Evolutionary conservation across 2,329 filamentous ascomycete genomes (phyloP), one percentile per base, ranked within the genome.

Genomic region (Ophiocordyceps sinensis): DNA sequence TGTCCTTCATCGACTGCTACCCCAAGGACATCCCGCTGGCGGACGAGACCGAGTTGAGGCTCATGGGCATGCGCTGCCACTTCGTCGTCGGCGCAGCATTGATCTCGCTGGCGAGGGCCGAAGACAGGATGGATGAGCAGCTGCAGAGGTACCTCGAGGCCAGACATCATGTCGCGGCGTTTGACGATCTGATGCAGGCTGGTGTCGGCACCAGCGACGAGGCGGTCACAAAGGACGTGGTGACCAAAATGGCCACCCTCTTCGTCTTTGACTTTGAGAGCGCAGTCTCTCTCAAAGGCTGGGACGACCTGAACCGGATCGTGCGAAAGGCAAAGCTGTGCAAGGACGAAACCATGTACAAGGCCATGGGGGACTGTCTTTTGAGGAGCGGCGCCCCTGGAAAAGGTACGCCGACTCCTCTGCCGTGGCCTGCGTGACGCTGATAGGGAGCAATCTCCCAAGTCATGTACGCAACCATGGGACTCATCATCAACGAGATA

Each of bases 261-360:
- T 64, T 85, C 8, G 75, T 82, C 1, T 84, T 88, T 47, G 82
- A 91, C 48, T 83, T 94, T 45, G 87, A 94, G 62, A 81, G 77
- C 3, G 76, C 80, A 0, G 62, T 83, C 32, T 68, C 67, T 28
- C 64, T 91, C 5, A 72, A 77, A 44, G 67, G 71, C 17, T 91
- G 80, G 81, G 72, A 82, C 36, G 68, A 74, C 31, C 62, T 93
- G 1, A 63, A 68, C 5, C 57, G 63, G 14, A 73, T 86, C 8
- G 70, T 91, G 19, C 53, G 69, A 41, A 69, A 65, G 40, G 67
- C 70, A 1, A 60, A 59, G 6, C 40, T 51, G 1, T 75, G 67
- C 42, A 56, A 59, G 15, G 65, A 65, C 39, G 59, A 66, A 29
- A 49, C 54, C 4, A 63, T 73, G 15, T 74, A 74, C 43, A 77